Evolutionary conservation across 2,329 filamentous ascomycete species (phyloP).

Genomic region (Alternaria triticimaculans): DNA sequence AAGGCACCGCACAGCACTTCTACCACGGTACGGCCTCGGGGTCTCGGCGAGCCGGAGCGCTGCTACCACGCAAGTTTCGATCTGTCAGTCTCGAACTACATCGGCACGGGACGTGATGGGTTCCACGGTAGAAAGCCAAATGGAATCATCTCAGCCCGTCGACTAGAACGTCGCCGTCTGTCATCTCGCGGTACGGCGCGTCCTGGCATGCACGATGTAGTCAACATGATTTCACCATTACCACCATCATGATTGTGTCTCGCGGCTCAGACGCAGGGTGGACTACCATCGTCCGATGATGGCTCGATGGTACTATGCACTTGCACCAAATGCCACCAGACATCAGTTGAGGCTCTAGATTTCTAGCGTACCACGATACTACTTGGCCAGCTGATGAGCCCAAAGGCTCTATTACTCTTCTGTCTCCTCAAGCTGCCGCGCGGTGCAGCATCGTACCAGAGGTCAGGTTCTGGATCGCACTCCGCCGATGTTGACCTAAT

Average conservation of each 20-base stretch:
- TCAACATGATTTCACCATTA: background rate
- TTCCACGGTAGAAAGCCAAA: background rate
- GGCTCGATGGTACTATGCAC: background rate
- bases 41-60: conserved; percentile 1
- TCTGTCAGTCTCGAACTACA: background rate
- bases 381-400: conserved; percentile 2
- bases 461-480: background rate
- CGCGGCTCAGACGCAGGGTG: background rate
- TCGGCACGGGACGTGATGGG: background rate
- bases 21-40: background rate
- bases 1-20: background rate
- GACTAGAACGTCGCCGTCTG: background rate
- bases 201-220: background rate
- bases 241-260: background rate
- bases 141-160: background rate
- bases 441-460: background rate
- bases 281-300: background rate
- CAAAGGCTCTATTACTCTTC: background rate
- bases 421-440: background rate
- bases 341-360: background rate
- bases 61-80: background rate
- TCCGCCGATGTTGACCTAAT: background rate
- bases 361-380: conserved; percentile 6
- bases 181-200: background rate
- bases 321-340: background rate